Conservation (phyloP, 768 basidiomycete genomes). For the Zangia roseola region DNA sequence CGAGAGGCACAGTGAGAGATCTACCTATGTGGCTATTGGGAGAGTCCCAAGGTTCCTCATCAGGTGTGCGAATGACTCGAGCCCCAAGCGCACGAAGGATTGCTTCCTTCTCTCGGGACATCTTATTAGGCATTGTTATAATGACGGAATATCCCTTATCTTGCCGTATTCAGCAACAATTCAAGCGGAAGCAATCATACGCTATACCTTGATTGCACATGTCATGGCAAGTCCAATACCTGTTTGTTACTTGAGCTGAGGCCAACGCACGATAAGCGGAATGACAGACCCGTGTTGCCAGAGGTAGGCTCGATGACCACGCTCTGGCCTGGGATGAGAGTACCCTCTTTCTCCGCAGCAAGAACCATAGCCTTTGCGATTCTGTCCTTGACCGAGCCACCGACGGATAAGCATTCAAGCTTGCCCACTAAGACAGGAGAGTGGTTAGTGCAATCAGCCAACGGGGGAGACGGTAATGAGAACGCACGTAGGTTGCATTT, state of each 20-base stretch:
- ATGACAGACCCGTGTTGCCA: slow-evolving; percentile 82
- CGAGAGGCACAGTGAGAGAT: slow-evolving; percentile 32
- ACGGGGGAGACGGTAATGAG: background rate
- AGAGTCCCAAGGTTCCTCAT: slow-evolving; percentile 84
- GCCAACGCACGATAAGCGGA: background rate
- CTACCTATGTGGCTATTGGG: slow-evolving; percentile 92
- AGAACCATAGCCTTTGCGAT: slow-evolving; percentile 97
- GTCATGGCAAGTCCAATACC: slow-evolving; percentile 94
- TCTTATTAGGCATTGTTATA: slow-evolving; percentile 91
- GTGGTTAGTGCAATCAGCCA: background rate
- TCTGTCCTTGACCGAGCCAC: slow-evolving; percentile 94
- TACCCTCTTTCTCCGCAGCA: slow-evolving; percentile 87
- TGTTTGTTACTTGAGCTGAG: slow-evolving; percentile 24
- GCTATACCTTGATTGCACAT: slow-evolving; percentile 84
- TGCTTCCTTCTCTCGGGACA: slow-evolving; percentile 95
- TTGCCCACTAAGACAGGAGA: slow-evolving; percentile 66
- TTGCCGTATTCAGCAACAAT: slow-evolving; percentile 68
- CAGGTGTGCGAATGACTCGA: slow-evolving; percentile 92
- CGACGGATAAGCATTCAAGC: slow-evolving; percentile 85
- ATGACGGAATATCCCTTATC: slow-evolving; percentile 91
- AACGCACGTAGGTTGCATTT: slow-evolving; percentile 87
- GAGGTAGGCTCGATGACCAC: slow-evolving; percentile 95
- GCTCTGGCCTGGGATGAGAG: slow-evolving; percentile 81
- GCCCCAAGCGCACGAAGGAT: slow-evolving; percentile 90
- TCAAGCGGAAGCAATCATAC: slow-evolving; percentile 3